These are phyloP conservation scores for Gossypium australe DNA, from an alignment of 345 rosid species.

Conservation along the genomic window DNA sequence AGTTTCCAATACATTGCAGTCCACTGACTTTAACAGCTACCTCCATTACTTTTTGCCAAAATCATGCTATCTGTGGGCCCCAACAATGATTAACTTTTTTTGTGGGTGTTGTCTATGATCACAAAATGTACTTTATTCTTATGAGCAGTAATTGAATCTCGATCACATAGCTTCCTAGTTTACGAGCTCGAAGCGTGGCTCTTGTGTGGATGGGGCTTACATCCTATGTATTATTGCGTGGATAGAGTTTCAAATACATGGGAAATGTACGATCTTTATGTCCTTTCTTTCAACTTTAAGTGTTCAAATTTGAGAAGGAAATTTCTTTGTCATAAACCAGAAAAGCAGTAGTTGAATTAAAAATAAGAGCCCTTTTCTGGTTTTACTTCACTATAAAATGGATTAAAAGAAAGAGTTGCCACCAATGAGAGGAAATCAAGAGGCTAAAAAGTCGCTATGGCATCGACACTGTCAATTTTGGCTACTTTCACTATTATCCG, in stretches of 20 bases:
- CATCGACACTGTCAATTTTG: slow-evolving; percentile 6
- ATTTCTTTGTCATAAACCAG: neutral
- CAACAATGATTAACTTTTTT: too few relatives aligned
- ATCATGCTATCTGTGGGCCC: neutral
- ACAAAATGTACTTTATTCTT: too few relatives aligned
- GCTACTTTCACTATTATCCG: slow-evolving; percentile 38
- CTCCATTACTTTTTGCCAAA: neutral
- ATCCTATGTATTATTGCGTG: too few relatives aligned
- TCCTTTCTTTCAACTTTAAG: neutral
- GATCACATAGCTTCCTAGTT: too few relatives aligned
- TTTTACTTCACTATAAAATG: neutral
- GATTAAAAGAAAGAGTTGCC: neutral
- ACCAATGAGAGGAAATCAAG: neutral
- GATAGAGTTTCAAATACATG: too few relatives aligned
- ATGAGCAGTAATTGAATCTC: too few relatives aligned
- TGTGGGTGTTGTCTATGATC: too few relatives aligned
- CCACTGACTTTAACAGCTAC: neutral
- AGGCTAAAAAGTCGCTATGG: neutral
- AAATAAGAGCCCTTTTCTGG: neutral
- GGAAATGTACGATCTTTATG: neutral
- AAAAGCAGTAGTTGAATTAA: neutral
- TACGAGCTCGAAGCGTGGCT: neutral
- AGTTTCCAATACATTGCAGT: neutral
- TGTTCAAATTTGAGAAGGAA: neutral
- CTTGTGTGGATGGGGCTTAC: neutral